A percentile compares a stretch with the other conserved stretches of the same genome.
phyloP scores from a whole-genome alignment of 345 rosid genomes.

The Orychophragmus violaceus region DNA sequence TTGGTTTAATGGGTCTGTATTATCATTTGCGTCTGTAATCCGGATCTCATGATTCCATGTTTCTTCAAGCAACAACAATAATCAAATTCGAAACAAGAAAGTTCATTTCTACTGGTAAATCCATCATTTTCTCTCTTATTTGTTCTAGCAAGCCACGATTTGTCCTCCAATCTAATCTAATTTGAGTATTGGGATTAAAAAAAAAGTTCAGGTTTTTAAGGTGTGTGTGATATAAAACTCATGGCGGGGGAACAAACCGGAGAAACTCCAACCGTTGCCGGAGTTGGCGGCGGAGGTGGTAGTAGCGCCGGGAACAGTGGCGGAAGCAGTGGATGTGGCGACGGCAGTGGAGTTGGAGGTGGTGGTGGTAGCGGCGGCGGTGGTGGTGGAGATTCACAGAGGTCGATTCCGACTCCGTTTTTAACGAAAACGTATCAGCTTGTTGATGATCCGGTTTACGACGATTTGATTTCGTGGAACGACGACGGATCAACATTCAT shows the following conservation, averaged over 20 bases:
- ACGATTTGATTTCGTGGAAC: constrained; percentile 85
- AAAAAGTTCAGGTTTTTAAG: constrained; percentile 29
- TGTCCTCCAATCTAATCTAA: not conserved
- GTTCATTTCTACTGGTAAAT: not conserved
- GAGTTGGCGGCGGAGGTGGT: constrained; percentile 30
- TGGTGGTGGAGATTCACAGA: constrained; percentile 50
- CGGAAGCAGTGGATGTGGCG: constrained; percentile 33
- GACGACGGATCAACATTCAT: constrained; percentile 82
- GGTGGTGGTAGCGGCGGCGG: not conserved
- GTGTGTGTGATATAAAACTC: constrained; percentile 18
- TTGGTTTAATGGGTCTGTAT: constrained; percentile 11
- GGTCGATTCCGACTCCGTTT: constrained; percentile 89
- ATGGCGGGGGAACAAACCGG: constrained; percentile 69
- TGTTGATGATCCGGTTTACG: constrained; percentile 66
- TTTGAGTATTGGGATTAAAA: not conserved
- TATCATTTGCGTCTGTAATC: not conserved
- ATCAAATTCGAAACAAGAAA: not conserved
- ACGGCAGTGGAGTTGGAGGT: not conserved
- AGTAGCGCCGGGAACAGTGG: constrained; percentile 34
- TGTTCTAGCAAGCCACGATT: not conserved
- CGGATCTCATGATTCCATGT: constrained; percentile 3
- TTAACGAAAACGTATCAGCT: constrained; percentile 80
- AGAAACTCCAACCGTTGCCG: constrained; percentile 40
- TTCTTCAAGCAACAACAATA: not conserved
- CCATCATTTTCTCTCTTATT: not conserved